Conservation (phyloP, 83 land plant genomes). For the Picea engelmannii region DNA sequence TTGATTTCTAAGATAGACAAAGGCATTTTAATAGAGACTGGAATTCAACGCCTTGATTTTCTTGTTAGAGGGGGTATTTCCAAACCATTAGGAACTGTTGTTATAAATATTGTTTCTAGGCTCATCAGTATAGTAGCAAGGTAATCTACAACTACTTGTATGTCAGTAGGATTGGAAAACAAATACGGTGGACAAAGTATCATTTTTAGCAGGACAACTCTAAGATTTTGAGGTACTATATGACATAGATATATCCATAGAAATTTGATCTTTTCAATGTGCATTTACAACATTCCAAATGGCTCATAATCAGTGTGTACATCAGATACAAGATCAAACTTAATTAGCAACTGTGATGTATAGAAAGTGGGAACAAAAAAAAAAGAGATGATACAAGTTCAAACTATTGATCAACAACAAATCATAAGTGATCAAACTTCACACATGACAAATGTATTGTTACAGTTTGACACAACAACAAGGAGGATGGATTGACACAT, state of each 20-base stretch:
- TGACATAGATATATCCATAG: slow-evolving; percentile 35
- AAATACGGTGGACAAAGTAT: too few relatives aligned
- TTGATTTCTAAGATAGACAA: too few relatives aligned
- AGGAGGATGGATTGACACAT: slow-evolving; percentile 15
- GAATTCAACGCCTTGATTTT: too few relatives aligned
- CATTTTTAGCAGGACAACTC: too few relatives aligned
- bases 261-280: slow-evolving; percentile 48
- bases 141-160: too few relatives aligned
- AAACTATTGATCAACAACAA: slow-evolving; percentile 56
- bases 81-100: too few relatives aligned
- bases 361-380: slow-evolving; percentile 76
- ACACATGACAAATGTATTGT: slow-evolving; percentile 51
- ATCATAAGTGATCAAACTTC: slow-evolving; percentile 40
- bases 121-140: too few relatives aligned
- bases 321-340: slow-evolving; percentile 65
- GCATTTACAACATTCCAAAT: slow-evolving; percentile 50
- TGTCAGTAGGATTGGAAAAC: too few relatives aligned
- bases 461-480: slow-evolving; percentile 62
- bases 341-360: slow-evolving; percentile 64
- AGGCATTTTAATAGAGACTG: too few relatives aligned
- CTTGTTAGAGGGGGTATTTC: too few relatives aligned
- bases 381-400: slow-evolving; percentile 88
- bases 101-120: too few relatives aligned
- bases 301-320: slow-evolving; percentile 60
- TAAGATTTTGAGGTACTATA: too few relatives aligned